Conservation (phyloP, 1,139 yeast genomes). For the Suhomyces wounanorum region DNA sequence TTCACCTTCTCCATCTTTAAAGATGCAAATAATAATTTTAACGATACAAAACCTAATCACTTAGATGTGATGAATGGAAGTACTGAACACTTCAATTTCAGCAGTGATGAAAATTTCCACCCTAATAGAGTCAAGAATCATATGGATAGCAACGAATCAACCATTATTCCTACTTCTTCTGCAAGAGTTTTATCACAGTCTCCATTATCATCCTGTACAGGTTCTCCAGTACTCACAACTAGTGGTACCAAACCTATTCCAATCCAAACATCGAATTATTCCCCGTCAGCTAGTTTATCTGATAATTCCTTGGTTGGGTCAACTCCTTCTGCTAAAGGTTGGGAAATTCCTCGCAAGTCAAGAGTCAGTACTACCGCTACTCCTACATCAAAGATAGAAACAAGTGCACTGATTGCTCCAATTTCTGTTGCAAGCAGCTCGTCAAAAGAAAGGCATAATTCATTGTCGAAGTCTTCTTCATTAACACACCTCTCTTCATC, state of each 20-base stretch:
- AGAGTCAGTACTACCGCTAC: constrained; percentile 22
- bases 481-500: constrained; percentile 49
- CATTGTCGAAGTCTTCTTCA: constrained; percentile 41
- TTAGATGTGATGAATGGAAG: not conserved
- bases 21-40: not conserved
- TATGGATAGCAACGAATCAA: not conserved
- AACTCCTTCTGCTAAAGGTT: constrained; percentile 36
- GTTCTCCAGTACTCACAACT: constrained; percentile 7
- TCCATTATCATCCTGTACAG: constrained; percentile 1
- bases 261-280: constrained; percentile 21
- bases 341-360: constrained; percentile 48
- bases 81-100: not conserved
- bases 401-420: constrained; percentile 26
- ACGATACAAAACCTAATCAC: not conserved
- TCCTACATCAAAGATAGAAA: constrained; percentile 16
- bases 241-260: constrained; percentile 30
- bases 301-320: constrained; percentile 33
- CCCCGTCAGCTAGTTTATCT: constrained; percentile 26
- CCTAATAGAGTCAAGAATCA: not conserved
- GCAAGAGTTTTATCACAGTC: constrained; percentile 4
- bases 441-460: constrained; percentile 13
- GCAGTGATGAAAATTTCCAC: constrained; percentile 1
- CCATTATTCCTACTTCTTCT: constrained; percentile 3
- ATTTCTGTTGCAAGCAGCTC: constrained; percentile 22
- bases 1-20: not conserved